Evolutionary conservation across 2,329 filamentous ascomycete species (phyloP).

Genomic region (Cladosporium sp.): DNA sequence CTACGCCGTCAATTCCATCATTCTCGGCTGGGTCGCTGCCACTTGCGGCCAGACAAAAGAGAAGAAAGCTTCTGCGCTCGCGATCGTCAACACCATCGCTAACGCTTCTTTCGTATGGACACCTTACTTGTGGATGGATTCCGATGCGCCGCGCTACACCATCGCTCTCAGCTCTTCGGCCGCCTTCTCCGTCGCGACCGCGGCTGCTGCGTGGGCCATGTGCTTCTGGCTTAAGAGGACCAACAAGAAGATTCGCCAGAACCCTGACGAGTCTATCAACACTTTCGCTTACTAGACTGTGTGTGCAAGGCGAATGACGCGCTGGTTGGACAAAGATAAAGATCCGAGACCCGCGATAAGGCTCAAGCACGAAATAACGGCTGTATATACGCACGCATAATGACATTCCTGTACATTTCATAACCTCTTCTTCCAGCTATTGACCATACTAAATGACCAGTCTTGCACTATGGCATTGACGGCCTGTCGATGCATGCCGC

Average conservation of each 20-base stretch:
- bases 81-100: conserved; percentile 52
- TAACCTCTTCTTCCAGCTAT: not conserved
- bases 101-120: conserved; percentile 53
- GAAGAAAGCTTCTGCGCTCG: conserved; percentile 51
- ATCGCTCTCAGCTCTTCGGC: conserved; percentile 49
- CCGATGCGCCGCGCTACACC: conserved; percentile 47
- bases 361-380: not conserved
- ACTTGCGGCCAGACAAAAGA: conserved; percentile 52
- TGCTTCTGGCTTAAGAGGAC: conserved; percentile 43
- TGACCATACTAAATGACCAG: not conserved
- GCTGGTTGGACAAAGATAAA: not conserved
- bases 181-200: conserved; percentile 46
- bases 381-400: not conserved
- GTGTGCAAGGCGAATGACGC: not conserved
- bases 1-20: conserved; percentile 50
- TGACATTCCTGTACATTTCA: not conserved
- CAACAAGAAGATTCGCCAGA: conserved; percentile 42
- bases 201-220: conserved; percentile 47
- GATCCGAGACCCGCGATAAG: too few species aligned
- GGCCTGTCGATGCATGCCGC: too few species aligned
- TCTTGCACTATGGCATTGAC: too few species aligned
- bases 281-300: conserved; percentile 31
- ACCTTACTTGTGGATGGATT: conserved; percentile 53
- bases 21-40: conserved; percentile 49
- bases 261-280: conserved; percentile 31